These are phyloP conservation scores for Tilletia caries DNA, from an alignment of 1,284 basidiomycete genomes.

Conservation along the genomic window DNA sequence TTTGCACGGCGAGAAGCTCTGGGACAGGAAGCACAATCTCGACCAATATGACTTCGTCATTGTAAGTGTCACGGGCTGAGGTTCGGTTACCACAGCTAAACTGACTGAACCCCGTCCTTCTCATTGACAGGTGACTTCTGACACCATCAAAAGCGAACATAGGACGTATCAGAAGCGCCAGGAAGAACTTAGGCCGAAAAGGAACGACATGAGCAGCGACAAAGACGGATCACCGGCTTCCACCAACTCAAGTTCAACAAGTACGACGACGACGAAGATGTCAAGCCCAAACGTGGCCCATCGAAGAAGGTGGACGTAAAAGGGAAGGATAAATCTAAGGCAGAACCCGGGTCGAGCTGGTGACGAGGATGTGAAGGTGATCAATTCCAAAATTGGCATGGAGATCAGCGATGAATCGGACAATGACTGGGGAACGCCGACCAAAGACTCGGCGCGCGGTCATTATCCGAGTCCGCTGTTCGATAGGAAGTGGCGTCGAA, in stretches of 20 bases:
- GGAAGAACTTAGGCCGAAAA: not conserved
- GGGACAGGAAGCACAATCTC: not conserved
- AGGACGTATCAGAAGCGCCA: not conserved
- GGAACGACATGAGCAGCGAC: not conserved
- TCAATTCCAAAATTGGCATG: slow-evolving; percentile 20
- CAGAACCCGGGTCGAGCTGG: slow-evolving; percentile 14
- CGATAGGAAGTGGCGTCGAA: slow-evolving; percentile 74
- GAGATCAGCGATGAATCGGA: slow-evolving; percentile 40
- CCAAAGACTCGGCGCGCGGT: not conserved
- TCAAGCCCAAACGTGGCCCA: not conserved
- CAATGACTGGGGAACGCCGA: slow-evolving; percentile 18
- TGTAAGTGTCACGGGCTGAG: slow-evolving; percentile 55
- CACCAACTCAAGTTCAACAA: not conserved
- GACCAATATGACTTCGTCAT: slow-evolving; percentile 75
- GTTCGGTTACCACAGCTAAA: not conserved
- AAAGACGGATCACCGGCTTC: slow-evolving; percentile 15
- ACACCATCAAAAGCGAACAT: slow-evolving; percentile 58
- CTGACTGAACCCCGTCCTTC: not conserved
- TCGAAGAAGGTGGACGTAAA: slow-evolving; percentile 19
- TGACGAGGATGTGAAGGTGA: slow-evolving; percentile 15
- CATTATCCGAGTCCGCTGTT: slow-evolving; percentile 57
- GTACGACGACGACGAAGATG: slow-evolving; percentile 7
- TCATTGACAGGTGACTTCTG: slow-evolving; percentile 63
- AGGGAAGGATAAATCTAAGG: slow-evolving; percentile 52
- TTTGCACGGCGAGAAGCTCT: slow-evolving; percentile 61